A percentile compares a stretch with the other conserved stretches of the same genome.
These are phyloP conservation scores for Apophysomyces elegans DNA, from an alignment of 371 early-diverging fungal genomes.

Conservation along the genomic window DNA sequence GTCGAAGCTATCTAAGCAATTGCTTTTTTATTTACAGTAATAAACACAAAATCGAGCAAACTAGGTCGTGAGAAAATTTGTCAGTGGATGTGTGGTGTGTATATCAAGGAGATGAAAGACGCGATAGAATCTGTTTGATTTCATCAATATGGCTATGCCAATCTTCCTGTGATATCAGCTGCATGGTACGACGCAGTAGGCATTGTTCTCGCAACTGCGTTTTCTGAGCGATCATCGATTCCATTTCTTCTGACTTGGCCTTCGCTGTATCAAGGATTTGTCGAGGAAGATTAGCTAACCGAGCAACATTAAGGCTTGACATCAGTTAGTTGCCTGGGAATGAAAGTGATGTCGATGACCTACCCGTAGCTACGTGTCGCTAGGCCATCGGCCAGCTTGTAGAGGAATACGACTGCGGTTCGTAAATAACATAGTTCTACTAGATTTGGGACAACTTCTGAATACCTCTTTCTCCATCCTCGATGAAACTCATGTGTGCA, in stretches of 20 bases:
- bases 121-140: neutral
- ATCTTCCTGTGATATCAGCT: neutral
- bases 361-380: conserved; percentile 80
- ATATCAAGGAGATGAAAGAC: neutral
- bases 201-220: neutral
- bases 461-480: conserved; percentile 38
- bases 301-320: conserved; percentile 78
- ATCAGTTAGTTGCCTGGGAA: conserved; percentile 6
- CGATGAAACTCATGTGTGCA: conserved; percentile 78
- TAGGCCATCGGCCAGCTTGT: conserved; percentile 82
- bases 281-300: conserved; percentile 72
- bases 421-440: conserved; percentile 15
- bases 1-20: conserved; percentile 18
- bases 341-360: conserved; percentile 9
- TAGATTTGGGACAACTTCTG: neutral
- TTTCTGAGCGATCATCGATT: conserved; percentile 20
- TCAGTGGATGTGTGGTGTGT: neutral
- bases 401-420: conserved; percentile 77
- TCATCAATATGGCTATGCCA: neutral
- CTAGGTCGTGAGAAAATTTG: neutral
- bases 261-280: conserved; percentile 59
- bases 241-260: conserved; percentile 60
- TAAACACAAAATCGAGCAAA: neutral
- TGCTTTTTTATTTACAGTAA: neutral
- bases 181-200: neutral